Evolutionary conservation across 2,329 filamentous ascomycete species (phyloP).

Genomic region (Huntiella bhutanensis): DNA sequence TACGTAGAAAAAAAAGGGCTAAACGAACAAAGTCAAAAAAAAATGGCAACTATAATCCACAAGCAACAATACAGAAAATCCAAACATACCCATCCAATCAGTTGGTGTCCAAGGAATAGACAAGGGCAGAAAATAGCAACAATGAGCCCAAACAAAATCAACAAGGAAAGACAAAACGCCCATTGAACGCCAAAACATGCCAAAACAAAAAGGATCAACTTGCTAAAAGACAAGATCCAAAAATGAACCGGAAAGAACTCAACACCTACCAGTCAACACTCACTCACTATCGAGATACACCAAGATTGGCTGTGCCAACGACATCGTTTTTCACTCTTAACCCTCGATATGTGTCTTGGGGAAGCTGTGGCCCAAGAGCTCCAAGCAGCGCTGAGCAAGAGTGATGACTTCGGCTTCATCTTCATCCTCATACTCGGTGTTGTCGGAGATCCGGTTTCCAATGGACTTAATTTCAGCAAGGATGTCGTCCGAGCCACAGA

Average conservation of each 20-base stretch:
- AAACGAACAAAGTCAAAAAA: neutral
- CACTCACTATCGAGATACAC: slow-evolving; percentile 1
- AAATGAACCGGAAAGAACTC: neutral
- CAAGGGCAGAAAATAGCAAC: neutral
- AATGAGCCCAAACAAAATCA: slow-evolving; percentile 2
- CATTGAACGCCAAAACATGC: slow-evolving; percentile 10
- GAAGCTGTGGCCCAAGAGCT: slow-evolving; percentile 58
- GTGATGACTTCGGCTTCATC: slow-evolving; percentile 86
- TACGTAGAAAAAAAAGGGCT: neutral
- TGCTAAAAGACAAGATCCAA: neutral
- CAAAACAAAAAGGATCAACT: slow-evolving; percentile 1
- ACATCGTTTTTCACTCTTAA: slow-evolving; percentile 20
- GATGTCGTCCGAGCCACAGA: slow-evolving; percentile 77
- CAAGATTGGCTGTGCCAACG: slow-evolving; percentile 1
- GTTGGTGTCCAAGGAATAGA: neutral
- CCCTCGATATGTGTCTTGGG: slow-evolving; percentile 72
- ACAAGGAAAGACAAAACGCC: slow-evolving; percentile 6
- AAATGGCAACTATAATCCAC: neutral
- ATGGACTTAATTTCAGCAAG: slow-evolving; percentile 84
- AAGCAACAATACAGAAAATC: slow-evolving; percentile 1
- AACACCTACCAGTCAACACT: no score
- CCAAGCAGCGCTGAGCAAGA: slow-evolving; percentile 74
- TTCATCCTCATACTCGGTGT: slow-evolving; percentile 49
- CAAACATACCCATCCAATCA: slow-evolving; percentile 1
- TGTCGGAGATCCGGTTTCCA: slow-evolving; percentile 67